Evolutionary conservation across 331 rosid genomes (phyloP).

Genomic region (Quercus phellos): DNA sequence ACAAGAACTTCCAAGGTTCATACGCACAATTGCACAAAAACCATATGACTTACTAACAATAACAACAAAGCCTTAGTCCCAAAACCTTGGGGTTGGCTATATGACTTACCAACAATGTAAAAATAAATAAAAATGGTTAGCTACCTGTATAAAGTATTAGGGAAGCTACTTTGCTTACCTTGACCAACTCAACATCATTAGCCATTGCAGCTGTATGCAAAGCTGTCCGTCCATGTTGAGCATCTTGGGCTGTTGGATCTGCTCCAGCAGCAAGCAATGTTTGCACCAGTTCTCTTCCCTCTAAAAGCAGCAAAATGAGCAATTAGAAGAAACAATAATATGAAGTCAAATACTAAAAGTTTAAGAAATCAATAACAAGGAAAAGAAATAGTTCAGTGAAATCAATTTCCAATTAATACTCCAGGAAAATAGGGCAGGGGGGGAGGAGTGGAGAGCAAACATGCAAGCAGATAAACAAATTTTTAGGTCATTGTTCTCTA

Average conservation of each 20-base stretch:
- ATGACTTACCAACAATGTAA: background rate
- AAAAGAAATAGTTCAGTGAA: background rate
- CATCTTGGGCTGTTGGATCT: conserved; percentile 85
- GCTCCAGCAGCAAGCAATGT: conserved; percentile 89
- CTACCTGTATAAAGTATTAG: conserved; percentile 6
- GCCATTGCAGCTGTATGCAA: conserved; percentile 94
- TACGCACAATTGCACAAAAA: background rate
- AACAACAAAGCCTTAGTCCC: no score
- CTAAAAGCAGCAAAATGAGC: conserved; percentile 35
- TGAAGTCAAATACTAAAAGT: background rate
- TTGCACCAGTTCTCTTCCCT: conserved; percentile 89
- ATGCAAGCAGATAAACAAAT: no score
- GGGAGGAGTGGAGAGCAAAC: no score
- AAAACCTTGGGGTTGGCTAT: background rate
- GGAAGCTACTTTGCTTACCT: conserved; percentile 45
- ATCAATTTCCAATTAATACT: background rate
- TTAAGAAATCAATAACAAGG: background rate
- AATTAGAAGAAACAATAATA: background rate
- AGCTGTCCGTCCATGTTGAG: conserved; percentile 89
- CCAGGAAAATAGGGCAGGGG: no score
- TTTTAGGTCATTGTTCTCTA: no score
- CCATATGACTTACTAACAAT: conserved; percentile 4
- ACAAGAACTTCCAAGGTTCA: background rate
- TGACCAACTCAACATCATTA: conserved; percentile 77
- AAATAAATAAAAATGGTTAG: background rate